Conservation (phyloP, 2,329 filamentous ascomycete genomes). For the Alternaria incomplexa region DNA sequence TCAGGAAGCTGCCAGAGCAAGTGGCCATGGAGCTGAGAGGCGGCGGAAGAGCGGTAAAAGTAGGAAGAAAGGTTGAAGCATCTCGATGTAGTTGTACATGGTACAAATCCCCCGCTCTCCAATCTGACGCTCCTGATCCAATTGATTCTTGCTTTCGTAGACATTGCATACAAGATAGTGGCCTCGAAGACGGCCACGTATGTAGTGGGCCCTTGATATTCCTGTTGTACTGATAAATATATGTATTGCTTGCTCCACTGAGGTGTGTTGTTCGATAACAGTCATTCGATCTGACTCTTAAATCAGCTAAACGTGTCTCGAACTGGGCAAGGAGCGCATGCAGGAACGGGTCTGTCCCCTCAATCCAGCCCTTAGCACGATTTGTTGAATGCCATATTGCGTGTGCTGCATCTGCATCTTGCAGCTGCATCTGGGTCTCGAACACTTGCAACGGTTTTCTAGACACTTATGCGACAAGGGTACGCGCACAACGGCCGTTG, state of each 20-base stretch:
- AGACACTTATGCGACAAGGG: slow-evolving; percentile 6
- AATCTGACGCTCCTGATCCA: background rate
- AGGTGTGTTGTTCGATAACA: slow-evolving; percentile 12
- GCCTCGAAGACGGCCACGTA: slow-evolving; percentile 8
- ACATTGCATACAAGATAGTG: slow-evolving; percentile 5
- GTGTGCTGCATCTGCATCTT: slow-evolving; percentile 11
- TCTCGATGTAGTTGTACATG: background rate
- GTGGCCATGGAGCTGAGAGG: slow-evolving; percentile 33
- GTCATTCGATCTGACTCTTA: slow-evolving; percentile 8
- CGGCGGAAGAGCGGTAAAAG: slow-evolving; percentile 32
- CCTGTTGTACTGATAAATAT: slow-evolving; percentile 7
- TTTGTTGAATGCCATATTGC: slow-evolving; percentile 13
- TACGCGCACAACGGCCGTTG: slow-evolving; percentile 2
- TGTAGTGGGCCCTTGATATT: slow-evolving; percentile 9
- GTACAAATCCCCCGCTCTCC: background rate
- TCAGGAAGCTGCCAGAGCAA: slow-evolving; percentile 20
- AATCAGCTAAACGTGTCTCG: slow-evolving; percentile 4
- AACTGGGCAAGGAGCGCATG: slow-evolving; percentile 9
- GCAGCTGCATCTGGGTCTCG: slow-evolving; percentile 10
- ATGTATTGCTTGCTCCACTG: slow-evolving; percentile 13
- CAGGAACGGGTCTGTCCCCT: slow-evolving; percentile 7
- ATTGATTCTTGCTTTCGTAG: background rate
- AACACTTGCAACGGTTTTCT: slow-evolving; percentile 3
- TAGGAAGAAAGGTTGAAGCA: slow-evolving; percentile 23
- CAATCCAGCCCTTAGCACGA: slow-evolving; percentile 5